These are phyloP conservation scores for Cyanidiococcus yangmingshanensis DNA, from an alignment of 23 red algal species.

Conservation along the genomic window DNA sequence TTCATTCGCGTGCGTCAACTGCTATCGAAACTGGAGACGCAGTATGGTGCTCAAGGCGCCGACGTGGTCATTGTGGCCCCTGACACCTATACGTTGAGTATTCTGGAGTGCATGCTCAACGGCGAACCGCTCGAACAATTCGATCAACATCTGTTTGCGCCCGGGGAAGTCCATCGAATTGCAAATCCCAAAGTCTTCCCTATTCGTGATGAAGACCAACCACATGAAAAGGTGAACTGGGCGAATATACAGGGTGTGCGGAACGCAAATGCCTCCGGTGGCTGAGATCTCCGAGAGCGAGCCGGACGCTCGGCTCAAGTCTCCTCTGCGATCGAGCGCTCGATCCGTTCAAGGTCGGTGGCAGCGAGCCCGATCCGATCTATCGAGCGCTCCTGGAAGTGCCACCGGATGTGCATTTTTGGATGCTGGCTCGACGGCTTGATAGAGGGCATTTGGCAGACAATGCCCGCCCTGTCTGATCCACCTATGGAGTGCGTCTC, in stretches of 20 bases:
- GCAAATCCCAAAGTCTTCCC: conserved; percentile 1
- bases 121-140: not conserved
- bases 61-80: conserved; percentile 55
- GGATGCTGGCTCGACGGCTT: too few relatives aligned
- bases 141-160: not conserved
- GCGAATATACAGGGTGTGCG: not conserved
- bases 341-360: too few relatives aligned
- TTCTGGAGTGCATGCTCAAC: conserved; percentile 35
- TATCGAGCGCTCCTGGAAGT: too few relatives aligned
- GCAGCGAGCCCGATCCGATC: too few relatives aligned
- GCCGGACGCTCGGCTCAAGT: too few relatives aligned
- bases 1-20: conserved; percentile 63
- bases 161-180: not conserved
- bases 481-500: too few relatives aligned
- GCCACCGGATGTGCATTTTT: too few relatives aligned
- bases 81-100: conserved; percentile 45
- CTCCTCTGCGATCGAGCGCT: too few relatives aligned
- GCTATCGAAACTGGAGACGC: conserved; percentile 75
- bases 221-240: not conserved
- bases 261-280: not conserved
- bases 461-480: too few relatives aligned
- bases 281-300: not conserved
- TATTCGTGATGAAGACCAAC: not conserved
- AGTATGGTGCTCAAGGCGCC: conserved; percentile 45
- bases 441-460: too few relatives aligned